Conservation (phyloP, 1,284 basidiomycete species). For the Hemileccinum hortonii region DNA sequence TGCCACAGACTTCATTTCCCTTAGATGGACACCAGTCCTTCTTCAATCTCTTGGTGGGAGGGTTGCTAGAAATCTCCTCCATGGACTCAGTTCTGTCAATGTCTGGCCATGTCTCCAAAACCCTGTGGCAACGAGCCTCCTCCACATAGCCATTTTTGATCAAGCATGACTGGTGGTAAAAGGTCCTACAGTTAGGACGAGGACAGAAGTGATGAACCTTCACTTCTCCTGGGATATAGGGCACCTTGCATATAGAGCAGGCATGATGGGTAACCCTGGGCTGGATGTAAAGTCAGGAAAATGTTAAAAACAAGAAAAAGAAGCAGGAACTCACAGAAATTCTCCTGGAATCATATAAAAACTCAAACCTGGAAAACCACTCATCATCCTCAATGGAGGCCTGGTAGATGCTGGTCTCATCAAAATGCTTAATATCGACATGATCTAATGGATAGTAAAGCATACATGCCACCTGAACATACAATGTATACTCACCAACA, state of each 20-base stretch:
- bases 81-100: conserved; percentile 9
- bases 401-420: conserved; percentile 38
- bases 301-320: neutral
- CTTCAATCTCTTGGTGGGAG: conserved; percentile 28
- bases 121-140: neutral
- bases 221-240: conserved; percentile 40
- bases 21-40: neutral
- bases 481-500: conserved; percentile 34
- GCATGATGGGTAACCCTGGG: conserved; percentile 34
- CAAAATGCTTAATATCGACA: conserved; percentile 32
- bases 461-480: neutral
- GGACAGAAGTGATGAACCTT: conserved; percentile 53
- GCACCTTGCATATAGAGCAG: conserved; percentile 40
- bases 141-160: conserved; percentile 34
- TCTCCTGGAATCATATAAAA: conserved; percentile 34
- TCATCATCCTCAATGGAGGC: conserved; percentile 33
- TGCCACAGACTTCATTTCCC: no score
- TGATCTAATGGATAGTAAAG: conserved; percentile 13
- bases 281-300: conserved; percentile 17
- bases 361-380: conserved; percentile 44
- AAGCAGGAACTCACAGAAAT: conserved; percentile 32
- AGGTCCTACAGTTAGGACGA: conserved; percentile 41
- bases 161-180: conserved; percentile 46
- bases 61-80: neutral
- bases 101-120: conserved; percentile 17